phyloP scores from a whole-genome alignment of 352 stramenopile genomes.

The Pythium biforme region DNA sequence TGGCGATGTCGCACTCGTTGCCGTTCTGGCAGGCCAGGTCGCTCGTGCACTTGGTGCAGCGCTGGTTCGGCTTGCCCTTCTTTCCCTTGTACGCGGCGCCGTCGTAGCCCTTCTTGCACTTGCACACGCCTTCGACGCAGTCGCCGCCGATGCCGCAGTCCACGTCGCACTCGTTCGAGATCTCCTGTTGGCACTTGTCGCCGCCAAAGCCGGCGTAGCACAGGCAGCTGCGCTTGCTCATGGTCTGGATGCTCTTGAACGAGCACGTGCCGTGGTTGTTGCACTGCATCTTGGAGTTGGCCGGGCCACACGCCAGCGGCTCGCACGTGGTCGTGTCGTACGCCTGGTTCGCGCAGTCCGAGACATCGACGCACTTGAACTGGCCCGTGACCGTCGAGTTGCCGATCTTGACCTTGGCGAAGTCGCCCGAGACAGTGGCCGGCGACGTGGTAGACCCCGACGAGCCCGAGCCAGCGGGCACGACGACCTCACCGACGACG shows the following conservation, averaged over 20 bases:
- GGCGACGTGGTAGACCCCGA: constrained; percentile 6
- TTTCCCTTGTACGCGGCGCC: constrained; percentile 47
- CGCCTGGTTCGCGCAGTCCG: constrained; percentile 42
- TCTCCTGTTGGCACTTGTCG: constrained; percentile 46
- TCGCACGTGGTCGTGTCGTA: constrained; percentile 35
- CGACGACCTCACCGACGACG: constrained; percentile 11
- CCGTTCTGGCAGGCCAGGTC: constrained; percentile 39
- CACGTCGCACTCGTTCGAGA: constrained; percentile 46
- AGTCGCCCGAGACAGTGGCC: constrained; percentile 29
- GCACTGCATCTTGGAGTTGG: constrained; percentile 25
- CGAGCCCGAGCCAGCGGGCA: constrained; percentile 9
- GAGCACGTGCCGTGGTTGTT: constrained; percentile 51
- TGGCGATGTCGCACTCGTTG: constrained; percentile 34
- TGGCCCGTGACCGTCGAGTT: constrained; percentile 53
- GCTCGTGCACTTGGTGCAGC: constrained; percentile 42
- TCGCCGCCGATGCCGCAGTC: constrained; percentile 49
- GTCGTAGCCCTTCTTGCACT: constrained; percentile 45
- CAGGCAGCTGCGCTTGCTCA: constrained; percentile 31
- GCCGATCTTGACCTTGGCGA: constrained; percentile 55
- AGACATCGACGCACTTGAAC: constrained; percentile 41
- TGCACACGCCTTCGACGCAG: constrained; percentile 42
- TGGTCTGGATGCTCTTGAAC: constrained; percentile 34
- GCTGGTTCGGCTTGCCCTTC: constrained; percentile 41
- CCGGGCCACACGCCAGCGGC: constrained; percentile 34
- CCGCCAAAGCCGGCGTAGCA: constrained; percentile 44